Evolutionary conservation across 1,284 basidiomycete genomes (phyloP).

Genomic region (Schizophyllum amplum): DNA sequence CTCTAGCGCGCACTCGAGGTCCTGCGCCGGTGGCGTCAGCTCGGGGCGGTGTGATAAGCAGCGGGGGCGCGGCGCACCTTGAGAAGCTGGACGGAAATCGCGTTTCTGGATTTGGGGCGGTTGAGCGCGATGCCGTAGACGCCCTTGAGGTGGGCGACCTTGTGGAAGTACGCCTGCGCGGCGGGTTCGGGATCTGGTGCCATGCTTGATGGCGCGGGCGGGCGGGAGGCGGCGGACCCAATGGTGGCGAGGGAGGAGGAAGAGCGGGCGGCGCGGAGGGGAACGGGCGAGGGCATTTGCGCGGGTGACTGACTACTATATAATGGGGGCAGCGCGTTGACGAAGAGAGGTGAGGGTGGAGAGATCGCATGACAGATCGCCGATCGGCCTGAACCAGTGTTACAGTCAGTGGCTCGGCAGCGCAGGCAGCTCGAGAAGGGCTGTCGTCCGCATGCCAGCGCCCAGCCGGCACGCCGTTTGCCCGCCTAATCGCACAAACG

Average conservation of each 20-base stretch:
- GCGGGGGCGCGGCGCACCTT: constrained; percentile 31
- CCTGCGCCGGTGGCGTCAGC: not conserved
- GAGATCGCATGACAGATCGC: not conserved
- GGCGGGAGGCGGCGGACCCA: not conserved
- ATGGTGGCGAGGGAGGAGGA: constrained; percentile 17
- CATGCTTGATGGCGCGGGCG: not conserved
- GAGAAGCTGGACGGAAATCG: constrained; percentile 74
- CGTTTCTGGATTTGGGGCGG: constrained; percentile 80
- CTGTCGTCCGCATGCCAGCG: not conserved
- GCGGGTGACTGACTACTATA: not conserved
- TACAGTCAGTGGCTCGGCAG: not conserved
- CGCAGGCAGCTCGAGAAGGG: not conserved
- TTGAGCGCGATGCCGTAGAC: constrained; percentile 64
- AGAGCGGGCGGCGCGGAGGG: constrained; percentile 9
- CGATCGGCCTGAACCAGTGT: not conserved
- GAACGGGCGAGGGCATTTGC: constrained; percentile 8
- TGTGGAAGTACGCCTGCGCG: constrained; percentile 49
- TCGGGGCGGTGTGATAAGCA: not conserved
- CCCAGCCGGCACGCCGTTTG: too few relatives aligned
- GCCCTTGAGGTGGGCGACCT: constrained; percentile 36
- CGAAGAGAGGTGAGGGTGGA: not conserved
- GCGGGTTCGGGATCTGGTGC: not conserved
- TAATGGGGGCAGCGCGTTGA: not conserved
- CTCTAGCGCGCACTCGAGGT: not conserved
- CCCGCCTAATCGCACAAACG: too few relatives aligned